These are phyloP conservation scores for Plasmodium falciparum DNA, from an alignment of 169 alveolate genomes.

Conservation along the genomic window DNA sequence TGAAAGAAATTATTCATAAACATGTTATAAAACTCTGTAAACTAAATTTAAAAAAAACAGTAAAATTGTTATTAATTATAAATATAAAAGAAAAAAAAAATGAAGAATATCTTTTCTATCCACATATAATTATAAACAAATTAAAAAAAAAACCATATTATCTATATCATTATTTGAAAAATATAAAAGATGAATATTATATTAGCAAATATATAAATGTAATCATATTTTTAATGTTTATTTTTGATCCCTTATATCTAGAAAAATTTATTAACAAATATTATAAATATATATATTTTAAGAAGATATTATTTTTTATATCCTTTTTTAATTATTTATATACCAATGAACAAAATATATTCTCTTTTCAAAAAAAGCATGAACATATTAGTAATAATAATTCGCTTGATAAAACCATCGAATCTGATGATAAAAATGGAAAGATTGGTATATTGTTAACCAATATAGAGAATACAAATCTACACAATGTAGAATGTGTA, in stretches of 20 bases:
- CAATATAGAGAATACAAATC: too few relatives aligned
- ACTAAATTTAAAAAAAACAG: conserved; percentile 28
- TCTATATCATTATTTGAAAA: conserved; percentile 43
- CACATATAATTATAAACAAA: conserved; percentile 29
- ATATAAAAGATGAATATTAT: conserved; percentile 25
- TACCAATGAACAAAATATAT: not conserved
- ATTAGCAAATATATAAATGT: conserved; percentile 13
- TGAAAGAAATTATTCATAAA: conserved; percentile 16
- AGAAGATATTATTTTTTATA: conserved; percentile 16
- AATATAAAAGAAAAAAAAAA: conserved; percentile 21
- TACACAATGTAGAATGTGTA: too few relatives aligned
- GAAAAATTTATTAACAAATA: conserved; percentile 4
- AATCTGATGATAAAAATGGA: too few relatives aligned
- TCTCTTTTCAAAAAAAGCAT: too few relatives aligned
- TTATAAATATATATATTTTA: conserved; percentile 35
- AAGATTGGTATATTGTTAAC: too few relatives aligned
- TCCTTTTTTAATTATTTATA: conserved; percentile 41
- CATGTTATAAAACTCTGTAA: conserved; percentile 11
- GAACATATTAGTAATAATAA: too few relatives aligned
- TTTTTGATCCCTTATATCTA: conserved; percentile 38
- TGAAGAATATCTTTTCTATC: conserved; percentile 35
- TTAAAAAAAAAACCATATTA: conserved; percentile 60
- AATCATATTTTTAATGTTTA: conserved; percentile 36
- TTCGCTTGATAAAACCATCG: too few relatives aligned
- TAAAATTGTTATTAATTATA: conserved; percentile 15